Base-by-base conservation (phyloP, 2,329 filamentous ascomycete genomes). In the Fusarium humuli region DNA sequence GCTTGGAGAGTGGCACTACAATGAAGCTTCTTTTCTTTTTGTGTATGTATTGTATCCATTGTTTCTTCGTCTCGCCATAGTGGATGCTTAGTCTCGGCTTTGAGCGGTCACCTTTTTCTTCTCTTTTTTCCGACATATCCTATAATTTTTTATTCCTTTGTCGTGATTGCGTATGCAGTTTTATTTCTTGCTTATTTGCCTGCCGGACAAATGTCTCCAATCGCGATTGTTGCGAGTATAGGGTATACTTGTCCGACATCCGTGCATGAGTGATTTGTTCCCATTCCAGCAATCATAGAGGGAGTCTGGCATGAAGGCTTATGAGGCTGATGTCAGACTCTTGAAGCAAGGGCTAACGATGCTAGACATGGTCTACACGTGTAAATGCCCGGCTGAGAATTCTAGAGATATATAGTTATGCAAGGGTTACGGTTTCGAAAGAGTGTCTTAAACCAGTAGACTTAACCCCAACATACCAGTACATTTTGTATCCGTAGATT, bases 221-320 rank as follows among this genome's bases (percentile, higher is more conserved):
- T 57, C 37, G 29, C 37, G 20, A 37, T 18, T 30, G 12, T 34
- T 20, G n/a, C 11, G 12, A 18, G 29, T 56, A 37, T 54, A 68
- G 49, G 58, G 67, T 68, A 70, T 18, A 37, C 25, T 27, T 25
- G 25, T 22, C 18, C 18, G 62, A 65, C 16, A 30, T 41, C 1
- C 13, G 14, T 23, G 9, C 5, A 27, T 47, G 34, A 45, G 32
- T 20, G 16, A 53, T 65, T 30, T 25, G 40, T 20, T 45, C n/a
- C 32, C 68, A 71, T 70, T 70, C 67, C 67, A 65, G 37, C 27
- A 52, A 45, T 47, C 12, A 22, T 32, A n/a, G 44, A 45, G 46
- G 37, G 29, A 6, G 48, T n/a, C 13, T 52, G 67, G 63, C 34
- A 69, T 71, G 63, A 20, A 55, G 63, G 67, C 47, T 67, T 64